Conservation (phyloP, 2,329 filamentous ascomycete species). For the Aciculosporium take region DNA sequence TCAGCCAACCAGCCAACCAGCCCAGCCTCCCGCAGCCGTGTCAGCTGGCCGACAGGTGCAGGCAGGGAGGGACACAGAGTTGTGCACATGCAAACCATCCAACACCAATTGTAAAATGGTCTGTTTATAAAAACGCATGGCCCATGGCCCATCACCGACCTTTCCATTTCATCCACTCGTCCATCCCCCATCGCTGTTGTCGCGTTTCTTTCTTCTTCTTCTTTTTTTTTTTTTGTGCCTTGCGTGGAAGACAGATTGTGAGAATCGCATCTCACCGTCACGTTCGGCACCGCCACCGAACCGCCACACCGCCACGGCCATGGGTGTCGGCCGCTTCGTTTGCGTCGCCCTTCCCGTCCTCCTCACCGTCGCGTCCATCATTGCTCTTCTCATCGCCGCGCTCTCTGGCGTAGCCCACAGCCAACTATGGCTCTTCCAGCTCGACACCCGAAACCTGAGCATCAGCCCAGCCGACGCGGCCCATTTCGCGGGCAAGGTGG, state of each 20-base stretch:
- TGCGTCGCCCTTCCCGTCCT: constrained; percentile 81
- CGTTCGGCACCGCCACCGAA: neutral
- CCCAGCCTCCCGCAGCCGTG: neutral
- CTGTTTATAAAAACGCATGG: neutral
- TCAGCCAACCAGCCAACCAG: neutral
- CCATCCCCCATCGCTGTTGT: neutral
- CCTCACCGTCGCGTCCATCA: constrained; percentile 62
- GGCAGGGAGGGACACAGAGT: no score
- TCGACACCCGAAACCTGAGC: constrained; percentile 47
- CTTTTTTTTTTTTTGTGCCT: no score
- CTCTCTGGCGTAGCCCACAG: constrained; percentile 43
- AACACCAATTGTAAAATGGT: neutral
- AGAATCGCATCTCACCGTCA: neutral
- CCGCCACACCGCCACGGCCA: constrained; percentile 17
- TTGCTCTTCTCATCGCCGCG: constrained; percentile 48
- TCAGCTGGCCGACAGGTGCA: no score
- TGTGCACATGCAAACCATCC: no score
- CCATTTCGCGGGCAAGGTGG: constrained; percentile 19
- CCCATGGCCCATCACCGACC: neutral
- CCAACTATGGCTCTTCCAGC: constrained; percentile 41
- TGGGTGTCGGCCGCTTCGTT: constrained; percentile 60
- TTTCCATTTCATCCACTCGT: neutral
- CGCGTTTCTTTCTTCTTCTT: no score
- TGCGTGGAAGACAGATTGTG: no score
- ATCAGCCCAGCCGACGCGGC: constrained; percentile 21